Percentiles rank a stretch among this genome's conserved stretches.
These are phyloP conservation scores for Neonothopanus nambi DNA, from an alignment of 1,284 basidiomycete genomes.

Conservation along the genomic window DNA sequence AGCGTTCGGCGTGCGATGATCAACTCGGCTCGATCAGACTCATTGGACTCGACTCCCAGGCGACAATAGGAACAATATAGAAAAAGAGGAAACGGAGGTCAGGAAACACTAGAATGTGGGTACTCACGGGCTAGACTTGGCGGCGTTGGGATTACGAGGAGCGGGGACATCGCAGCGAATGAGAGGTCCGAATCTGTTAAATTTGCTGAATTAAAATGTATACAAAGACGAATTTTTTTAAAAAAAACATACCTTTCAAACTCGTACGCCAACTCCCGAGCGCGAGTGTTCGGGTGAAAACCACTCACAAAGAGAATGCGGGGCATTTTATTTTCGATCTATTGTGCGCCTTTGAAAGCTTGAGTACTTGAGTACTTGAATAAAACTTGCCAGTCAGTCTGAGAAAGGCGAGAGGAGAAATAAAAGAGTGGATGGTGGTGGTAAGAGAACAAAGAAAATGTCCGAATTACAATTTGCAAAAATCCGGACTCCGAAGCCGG, in stretches of 20 bases:
- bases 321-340: constrained; percentile 45
- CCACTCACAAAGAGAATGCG: constrained; percentile 88
- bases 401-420: not conserved
- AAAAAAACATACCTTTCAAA: constrained; percentile 70
- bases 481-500: not conserved
- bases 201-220: too few species aligned
- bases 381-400: too few species aligned
- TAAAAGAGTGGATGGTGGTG: not conserved
- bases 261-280: constrained; percentile 82
- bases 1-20: not conserved
- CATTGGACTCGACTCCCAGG: constrained; percentile 6
- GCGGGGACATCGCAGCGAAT: constrained; percentile 89
- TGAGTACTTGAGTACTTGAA: not conserved
- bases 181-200: constrained; percentile 66
- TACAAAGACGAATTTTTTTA: constrained; percentile 1
- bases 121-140: constrained; percentile 78
- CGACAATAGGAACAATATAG: constrained; percentile 19
- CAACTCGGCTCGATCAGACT: not conserved
- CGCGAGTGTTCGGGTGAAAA: constrained; percentile 77
- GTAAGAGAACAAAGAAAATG: not conserved
- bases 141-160: constrained; percentile 65
- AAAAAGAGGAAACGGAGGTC: constrained; percentile 22
- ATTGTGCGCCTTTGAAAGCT: not conserved
- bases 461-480: not conserved
- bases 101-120: not conserved